Conservation (phyloP, 352 stramenopile genomes). For the Globisporangium cystogenes region DNA sequence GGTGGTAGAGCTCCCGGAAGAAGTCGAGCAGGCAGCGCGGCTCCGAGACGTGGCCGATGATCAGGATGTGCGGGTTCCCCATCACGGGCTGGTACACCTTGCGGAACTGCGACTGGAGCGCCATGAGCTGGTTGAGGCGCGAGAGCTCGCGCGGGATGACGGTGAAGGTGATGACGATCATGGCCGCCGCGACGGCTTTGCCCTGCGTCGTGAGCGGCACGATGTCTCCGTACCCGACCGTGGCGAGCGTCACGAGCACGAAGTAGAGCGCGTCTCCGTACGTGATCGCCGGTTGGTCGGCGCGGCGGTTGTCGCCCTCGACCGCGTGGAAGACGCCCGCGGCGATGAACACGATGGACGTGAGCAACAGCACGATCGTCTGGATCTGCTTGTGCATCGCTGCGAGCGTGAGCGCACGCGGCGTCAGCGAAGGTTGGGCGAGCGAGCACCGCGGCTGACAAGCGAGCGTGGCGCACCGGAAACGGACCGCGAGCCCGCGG, state of each 20-base stretch:
- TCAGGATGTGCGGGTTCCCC: constrained; percentile 47
- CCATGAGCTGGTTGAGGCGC: constrained; percentile 44
- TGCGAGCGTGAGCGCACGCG: too few relatives aligned
- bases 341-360: constrained; percentile 60
- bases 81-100: constrained; percentile 45
- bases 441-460: too few relatives aligned
- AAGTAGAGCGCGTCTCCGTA: constrained; percentile 61
- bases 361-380: constrained; percentile 55
- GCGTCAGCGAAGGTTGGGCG: too few relatives aligned
- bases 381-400: constrained; percentile 64
- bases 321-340: constrained; percentile 54
- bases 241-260: constrained; percentile 49
- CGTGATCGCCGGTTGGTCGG: constrained; percentile 21
- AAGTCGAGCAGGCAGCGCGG: constrained; percentile 47
- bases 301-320: constrained; percentile 25
- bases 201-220: constrained; percentile 31
- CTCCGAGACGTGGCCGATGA: constrained; percentile 50
- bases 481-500: constrained; percentile 34
- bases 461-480: constrained; percentile 18
- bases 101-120: constrained; percentile 60
- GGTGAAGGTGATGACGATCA: constrained; percentile 57
- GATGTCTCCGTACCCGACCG: constrained; percentile 53
- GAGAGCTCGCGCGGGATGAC: constrained; percentile 50
- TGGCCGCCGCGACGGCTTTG: constrained; percentile 32
- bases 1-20: constrained; percentile 61